Base-by-base conservation (phyloP, 768 basidiomycete genomes). In the Tulasnella sp. region DNA sequence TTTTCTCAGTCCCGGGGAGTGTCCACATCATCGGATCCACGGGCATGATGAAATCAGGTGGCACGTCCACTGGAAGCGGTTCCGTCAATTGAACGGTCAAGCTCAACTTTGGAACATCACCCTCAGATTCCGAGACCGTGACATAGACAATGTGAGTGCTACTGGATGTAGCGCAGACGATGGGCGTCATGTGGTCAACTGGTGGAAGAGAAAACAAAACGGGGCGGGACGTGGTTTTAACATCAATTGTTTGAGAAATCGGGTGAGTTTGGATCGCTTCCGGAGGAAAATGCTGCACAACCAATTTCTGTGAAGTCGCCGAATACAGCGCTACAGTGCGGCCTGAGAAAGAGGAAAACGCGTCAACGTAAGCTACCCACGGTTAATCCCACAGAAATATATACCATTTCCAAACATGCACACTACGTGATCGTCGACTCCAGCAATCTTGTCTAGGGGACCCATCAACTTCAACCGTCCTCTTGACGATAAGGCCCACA, bases 21-120 rank as follows among this genome's bases (percentile, higher is more conserved):
- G 77, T 75, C 87, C 87, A 87, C 7, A 79, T 80, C 87, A 88
- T 90, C 0, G 87, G 87, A 62, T 90, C 87, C 5, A 90, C 84
- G 12, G 83, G 81, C 24, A 87, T 61, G 24, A 90, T 79, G 53
- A 77, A 68, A 45, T 54, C 66, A 9, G 69, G 66, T 12, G 70
- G 67, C 43, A 63, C 62, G 1, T 68, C 53, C 8, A 81, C 66
- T 0, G 83, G 81, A 3, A 87, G 69, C 31, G 61, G 63, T 25
- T 69, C 70, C 42, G 71, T 69, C 12, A 76, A 74, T 49, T 72
- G 61, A 7, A 84, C 57, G 15, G 61, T 58, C 7, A 83, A 63
- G 4, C 66, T 61, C 4, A 71, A 67, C 32, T 32, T 27, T 27
- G 34, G 25, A 20, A 22, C 28, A 25, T 35, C 52, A n/a, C 25